These are phyloP conservation scores for Mycena filopes DNA, from an alignment of 768 basidiomycete species.

Conservation along the genomic window DNA sequence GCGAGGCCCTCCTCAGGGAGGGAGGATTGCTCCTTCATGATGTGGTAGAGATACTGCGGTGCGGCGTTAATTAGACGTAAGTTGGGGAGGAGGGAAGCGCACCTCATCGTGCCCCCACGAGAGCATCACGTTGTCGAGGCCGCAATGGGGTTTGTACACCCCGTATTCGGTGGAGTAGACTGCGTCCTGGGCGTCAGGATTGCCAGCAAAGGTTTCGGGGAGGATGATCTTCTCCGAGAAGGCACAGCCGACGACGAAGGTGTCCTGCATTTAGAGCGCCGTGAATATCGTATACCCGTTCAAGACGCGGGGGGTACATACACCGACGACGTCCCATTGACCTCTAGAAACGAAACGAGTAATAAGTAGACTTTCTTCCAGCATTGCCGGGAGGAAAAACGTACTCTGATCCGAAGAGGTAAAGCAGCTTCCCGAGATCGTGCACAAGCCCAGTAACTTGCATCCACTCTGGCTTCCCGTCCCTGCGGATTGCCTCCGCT, in stretches of 20 bases:
- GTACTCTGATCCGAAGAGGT: slow-evolving; percentile 79
- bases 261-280: slow-evolving; percentile 55
- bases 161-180: slow-evolving; percentile 73
- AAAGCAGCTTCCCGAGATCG: slow-evolving; percentile 82
- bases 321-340: slow-evolving; percentile 96
- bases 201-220: slow-evolving; percentile 67
- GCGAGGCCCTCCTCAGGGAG: slow-evolving; percentile 85
- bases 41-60: slow-evolving; percentile 80
- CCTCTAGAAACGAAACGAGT: slow-evolving; percentile 46
- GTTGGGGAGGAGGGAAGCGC: slow-evolving; percentile 32
- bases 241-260: slow-evolving; percentile 82
- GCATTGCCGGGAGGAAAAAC: not conserved
- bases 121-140: slow-evolving; percentile 86
- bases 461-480: slow-evolving; percentile 94
- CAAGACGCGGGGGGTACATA: slow-evolving; percentile 46
- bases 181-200: slow-evolving; percentile 63
- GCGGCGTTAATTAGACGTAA: not conserved
- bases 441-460: slow-evolving; percentile 75
- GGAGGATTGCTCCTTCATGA: slow-evolving; percentile 83
- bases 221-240: slow-evolving; percentile 85
- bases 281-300: slow-evolving; percentile 39
- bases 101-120: slow-evolving; percentile 65
- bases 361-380: no score
- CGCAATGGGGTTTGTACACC: slow-evolving; percentile 82
- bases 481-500: slow-evolving; percentile 87